These are phyloP conservation scores for Colletotrichum cereale DNA, from an alignment of 2,329 filamentous ascomycete species.

Conservation along the genomic window DNA sequence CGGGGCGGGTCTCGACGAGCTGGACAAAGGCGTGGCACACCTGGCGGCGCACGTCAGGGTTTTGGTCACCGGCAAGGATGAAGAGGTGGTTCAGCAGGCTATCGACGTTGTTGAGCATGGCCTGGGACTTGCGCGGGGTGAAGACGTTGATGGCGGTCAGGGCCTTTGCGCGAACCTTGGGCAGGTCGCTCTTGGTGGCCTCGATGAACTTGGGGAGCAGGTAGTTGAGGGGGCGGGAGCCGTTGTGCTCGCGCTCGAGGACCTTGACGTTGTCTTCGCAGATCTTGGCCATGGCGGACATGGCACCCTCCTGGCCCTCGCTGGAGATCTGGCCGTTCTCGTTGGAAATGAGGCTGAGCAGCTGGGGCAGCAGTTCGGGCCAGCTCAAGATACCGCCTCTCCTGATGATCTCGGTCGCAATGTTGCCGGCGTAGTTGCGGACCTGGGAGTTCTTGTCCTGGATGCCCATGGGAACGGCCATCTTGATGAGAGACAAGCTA, in stretches of 20 bases:
- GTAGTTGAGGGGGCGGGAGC: conserved; percentile 87
- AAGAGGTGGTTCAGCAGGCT: conserved; percentile 86
- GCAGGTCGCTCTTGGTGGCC: conserved; percentile 80
- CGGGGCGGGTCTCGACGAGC: conserved; percentile 89
- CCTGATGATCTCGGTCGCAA: conserved; percentile 91
- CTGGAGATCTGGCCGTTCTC: conserved; percentile 73
- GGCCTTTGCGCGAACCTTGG: conserved; percentile 84
- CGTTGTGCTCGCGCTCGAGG: conserved; percentile 88
- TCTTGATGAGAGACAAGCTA: conserved; percentile 82
- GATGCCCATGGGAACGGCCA: conserved; percentile 81
- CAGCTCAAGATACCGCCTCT: conserved; percentile 88
- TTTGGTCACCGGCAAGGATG: conserved; percentile 80
- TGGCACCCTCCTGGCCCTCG: conserved; percentile 89
- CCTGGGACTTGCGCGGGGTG: conserved; percentile 85
- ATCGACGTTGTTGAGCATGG: conserved; percentile 85
- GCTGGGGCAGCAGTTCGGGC: conserved; percentile 89
- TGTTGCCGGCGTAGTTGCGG: conserved; percentile 89
- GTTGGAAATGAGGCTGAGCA: conserved; percentile 84
- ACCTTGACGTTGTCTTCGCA: conserved; percentile 95
- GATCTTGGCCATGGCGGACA: conserved; percentile 93
- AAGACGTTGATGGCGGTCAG: conserved; percentile 92
- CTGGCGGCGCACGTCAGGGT: conserved; percentile 86
- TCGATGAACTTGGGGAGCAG: conserved; percentile 92
- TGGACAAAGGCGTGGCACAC: conserved; percentile 95
- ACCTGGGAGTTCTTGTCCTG: conserved; percentile 87